Evolutionary conservation across 1,139 yeast species (phyloP).

Genomic region (Geotrichum bryndzae): DNA sequence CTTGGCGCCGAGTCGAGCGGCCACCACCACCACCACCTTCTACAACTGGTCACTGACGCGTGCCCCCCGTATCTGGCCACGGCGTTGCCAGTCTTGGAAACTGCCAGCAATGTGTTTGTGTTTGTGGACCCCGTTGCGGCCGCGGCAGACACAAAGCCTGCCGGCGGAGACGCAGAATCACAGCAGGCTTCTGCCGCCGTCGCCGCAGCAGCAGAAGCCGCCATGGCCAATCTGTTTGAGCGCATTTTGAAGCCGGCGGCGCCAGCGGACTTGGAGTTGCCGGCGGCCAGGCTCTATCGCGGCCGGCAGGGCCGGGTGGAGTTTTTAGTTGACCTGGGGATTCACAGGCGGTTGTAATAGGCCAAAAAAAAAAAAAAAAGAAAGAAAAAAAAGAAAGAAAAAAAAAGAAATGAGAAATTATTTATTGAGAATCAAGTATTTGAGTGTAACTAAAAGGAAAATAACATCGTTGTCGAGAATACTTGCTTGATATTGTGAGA

Average conservation of each 20-base stretch:
- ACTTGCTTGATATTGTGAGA: too few species aligned
- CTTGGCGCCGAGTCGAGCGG: too few species aligned
- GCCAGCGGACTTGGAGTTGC: not conserved
- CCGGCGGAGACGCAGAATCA: not conserved
- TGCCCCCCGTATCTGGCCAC: not conserved
- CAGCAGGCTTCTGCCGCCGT: not conserved
- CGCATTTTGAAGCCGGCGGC: not conserved
- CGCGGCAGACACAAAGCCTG: not conserved
- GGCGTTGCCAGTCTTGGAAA: not conserved
- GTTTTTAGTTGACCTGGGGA: not conserved
- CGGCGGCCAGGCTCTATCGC: not conserved
- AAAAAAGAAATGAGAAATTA: too few species aligned
- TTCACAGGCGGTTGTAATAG: not conserved
- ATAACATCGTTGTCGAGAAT: too few species aligned
- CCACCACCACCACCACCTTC: too few species aligned
- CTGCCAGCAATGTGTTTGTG: not conserved
- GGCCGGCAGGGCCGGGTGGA: not conserved
- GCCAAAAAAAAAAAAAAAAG: not conserved
- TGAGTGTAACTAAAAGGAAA: too few species aligned
- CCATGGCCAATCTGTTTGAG: not conserved
- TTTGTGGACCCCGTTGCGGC: not conserved
- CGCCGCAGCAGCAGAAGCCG: not conserved
- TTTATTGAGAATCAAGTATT: too few species aligned
- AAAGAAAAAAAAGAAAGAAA: too few species aligned
- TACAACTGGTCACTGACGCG: not conserved